Conservation (phyloP, 495 filamentous ascomycete species). For the Chaetomium cochliodes region DNA sequence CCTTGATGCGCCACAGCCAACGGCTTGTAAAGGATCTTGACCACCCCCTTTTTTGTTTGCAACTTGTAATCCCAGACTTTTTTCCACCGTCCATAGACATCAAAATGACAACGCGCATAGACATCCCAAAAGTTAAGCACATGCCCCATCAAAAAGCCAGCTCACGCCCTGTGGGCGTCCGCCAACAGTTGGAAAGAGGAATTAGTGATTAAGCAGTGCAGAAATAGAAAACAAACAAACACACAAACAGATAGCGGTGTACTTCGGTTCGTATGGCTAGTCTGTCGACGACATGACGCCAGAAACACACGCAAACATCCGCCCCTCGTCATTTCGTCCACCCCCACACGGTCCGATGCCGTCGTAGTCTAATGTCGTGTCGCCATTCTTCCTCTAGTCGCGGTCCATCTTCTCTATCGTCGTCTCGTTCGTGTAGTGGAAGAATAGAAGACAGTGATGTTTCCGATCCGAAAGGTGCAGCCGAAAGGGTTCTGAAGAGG, state of each 20-base stretch:
- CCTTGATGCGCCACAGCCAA: background rate
- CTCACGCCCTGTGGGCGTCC: background rate
- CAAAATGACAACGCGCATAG: background rate
- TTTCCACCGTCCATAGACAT: background rate
- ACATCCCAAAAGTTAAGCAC: background rate
- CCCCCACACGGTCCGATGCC: constrained; percentile 8
- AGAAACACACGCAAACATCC: background rate
- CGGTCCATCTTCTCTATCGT: constrained; percentile 16
- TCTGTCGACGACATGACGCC: background rate
- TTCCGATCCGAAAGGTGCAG: background rate
- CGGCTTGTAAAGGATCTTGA: background rate
- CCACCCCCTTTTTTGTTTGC: background rate
- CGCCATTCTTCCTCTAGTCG: constrained; percentile 16
- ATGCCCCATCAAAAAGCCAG: background rate
- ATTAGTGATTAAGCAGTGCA: constrained; percentile 10
- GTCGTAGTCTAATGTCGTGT: constrained; percentile 12
- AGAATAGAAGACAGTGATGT: constrained; percentile 4
- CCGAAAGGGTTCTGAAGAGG: background rate
- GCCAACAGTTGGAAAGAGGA: background rate
- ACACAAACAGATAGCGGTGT: background rate
- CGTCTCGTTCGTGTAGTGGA: constrained; percentile 15
- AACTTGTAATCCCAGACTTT: background rate
- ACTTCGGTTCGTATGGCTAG: background rate
- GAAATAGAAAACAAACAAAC: background rate
- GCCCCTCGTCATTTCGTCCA: background rate